Evolutionary conservation across 805 yeast genomes (phyloP).

Genomic region (Ogataea allantospora): DNA sequence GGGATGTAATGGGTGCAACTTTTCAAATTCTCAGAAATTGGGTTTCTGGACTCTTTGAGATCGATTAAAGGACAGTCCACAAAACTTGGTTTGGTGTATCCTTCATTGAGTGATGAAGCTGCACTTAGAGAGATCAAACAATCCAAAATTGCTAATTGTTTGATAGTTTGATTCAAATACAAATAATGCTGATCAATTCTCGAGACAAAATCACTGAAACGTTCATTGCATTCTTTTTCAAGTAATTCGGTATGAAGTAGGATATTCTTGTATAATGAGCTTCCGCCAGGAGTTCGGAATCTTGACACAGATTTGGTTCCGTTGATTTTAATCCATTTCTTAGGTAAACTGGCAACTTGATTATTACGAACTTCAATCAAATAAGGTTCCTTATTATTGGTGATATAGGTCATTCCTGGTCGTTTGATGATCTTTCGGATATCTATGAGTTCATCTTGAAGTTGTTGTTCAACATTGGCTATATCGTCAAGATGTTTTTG

Average conservation of each 20-base stretch:
- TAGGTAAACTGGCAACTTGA: constrained; percentile 58
- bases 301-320: constrained; percentile 69
- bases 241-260: constrained; percentile 62
- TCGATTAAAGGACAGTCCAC: constrained; percentile 47
- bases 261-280: constrained; percentile 48
- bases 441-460: constrained; percentile 51
- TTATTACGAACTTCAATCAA: constrained; percentile 72
- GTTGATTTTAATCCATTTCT: constrained; percentile 73
- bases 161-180: constrained; percentile 42
- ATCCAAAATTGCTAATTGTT: constrained; percentile 56
- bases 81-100: constrained; percentile 51
- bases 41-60: constrained; percentile 51
- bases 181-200: constrained; percentile 39
- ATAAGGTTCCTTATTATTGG: constrained; percentile 65
- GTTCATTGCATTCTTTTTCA: constrained; percentile 43
- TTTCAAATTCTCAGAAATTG: constrained; percentile 28
- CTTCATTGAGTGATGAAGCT: constrained; percentile 46
- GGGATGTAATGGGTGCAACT: constrained; percentile 49
- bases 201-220: constrained; percentile 42
- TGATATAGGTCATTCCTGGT: constrained; percentile 54
- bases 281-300: constrained; percentile 63
- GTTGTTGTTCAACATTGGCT: constrained; percentile 41
- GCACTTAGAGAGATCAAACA: constrained; percentile 66
- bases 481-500: constrained; percentile 43
- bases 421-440: constrained; percentile 49